A percentile compares a stretch with the other conserved stretches of the same genome.
phyloP scores from a whole-genome alignment of 78 protist genomes.

The Dictyostelium intermedium region DNA sequence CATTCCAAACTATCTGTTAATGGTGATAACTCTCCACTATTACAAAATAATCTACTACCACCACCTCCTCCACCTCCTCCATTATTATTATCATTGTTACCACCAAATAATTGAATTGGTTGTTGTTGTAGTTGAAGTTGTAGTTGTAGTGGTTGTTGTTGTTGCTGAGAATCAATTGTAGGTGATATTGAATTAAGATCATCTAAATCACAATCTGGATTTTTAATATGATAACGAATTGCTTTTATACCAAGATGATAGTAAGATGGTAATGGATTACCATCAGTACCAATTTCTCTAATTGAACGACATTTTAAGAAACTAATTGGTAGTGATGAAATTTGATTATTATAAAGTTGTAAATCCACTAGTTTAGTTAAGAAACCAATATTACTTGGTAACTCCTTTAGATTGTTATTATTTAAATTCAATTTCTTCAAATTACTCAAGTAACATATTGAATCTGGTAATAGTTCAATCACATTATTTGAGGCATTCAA shows the following conservation, averaged over 20 bases:
- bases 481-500: constrained; percentile 38
- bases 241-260: constrained; percentile 66
- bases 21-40: neutral
- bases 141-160: neutral
- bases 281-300: constrained; percentile 52
- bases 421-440: constrained; percentile 43
- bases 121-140: neutral
- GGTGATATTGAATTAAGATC: neutral
- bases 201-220: constrained; percentile 35
- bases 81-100: neutral
- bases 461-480: constrained; percentile 28
- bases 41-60: neutral
- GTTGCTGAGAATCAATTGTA: neutral
- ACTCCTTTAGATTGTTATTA: constrained; percentile 40
- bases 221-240: constrained; percentile 53
- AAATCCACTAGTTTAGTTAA: constrained; percentile 36
- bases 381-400: constrained; percentile 47
- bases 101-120: neutral
- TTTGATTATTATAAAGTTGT: constrained; percentile 61
- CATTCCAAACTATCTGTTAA: neutral
- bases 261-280: constrained; percentile 63
- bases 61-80: neutral
- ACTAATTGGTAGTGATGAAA: constrained; percentile 27
- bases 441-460: constrained; percentile 23
- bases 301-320: constrained; percentile 64